Conservation (phyloP, 1,284 basidiomycete genomes). For the Boletus mariae region DNA sequence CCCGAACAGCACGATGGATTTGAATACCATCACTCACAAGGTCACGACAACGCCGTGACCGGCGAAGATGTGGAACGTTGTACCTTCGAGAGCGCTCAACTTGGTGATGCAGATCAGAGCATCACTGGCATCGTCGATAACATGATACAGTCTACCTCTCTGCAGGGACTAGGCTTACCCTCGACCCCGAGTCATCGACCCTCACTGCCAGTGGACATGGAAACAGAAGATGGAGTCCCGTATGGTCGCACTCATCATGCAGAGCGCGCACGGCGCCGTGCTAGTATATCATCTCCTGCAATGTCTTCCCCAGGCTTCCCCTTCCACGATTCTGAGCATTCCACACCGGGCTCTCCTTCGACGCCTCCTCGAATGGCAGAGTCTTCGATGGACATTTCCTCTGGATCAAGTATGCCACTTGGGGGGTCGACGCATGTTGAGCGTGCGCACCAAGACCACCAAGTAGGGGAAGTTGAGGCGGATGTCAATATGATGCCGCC, state of each 20-base stretch:
- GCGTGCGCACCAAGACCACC: slow-evolving; percentile 37
- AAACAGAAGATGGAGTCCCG: slow-evolving; percentile 63
- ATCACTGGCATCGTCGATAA: slow-evolving; percentile 62
- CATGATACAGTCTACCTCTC: slow-evolving; percentile 43
- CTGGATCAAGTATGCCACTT: slow-evolving; percentile 38
- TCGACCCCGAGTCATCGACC: slow-evolving; percentile 26
- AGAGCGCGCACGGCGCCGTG: slow-evolving; percentile 40
- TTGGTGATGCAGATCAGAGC: slow-evolving; percentile 49
- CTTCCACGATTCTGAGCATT: slow-evolving; percentile 11
- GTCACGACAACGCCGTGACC: slow-evolving; percentile 13
- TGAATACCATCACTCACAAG: slow-evolving; percentile 18
- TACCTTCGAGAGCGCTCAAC: slow-evolving; percentile 17
- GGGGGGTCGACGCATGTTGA: slow-evolving; percentile 50
- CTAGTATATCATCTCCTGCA: slow-evolving; percentile 28
- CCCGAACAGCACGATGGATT: slow-evolving; percentile 16
- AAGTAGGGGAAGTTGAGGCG: slow-evolving; percentile 38
- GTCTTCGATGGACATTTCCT: slow-evolving; percentile 20
- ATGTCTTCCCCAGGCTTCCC: slow-evolving; percentile 19
- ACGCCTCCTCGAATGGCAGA: slow-evolving; percentile 19
- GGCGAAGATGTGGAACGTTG: slow-evolving; percentile 21
- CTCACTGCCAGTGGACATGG: slow-evolving; percentile 48
- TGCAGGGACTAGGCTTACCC: slow-evolving; percentile 27
- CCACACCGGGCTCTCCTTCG: slow-evolving; percentile 16
- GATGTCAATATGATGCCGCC: slow-evolving; percentile 54
- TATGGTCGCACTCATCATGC: slow-evolving; percentile 68